Percentiles rank a stretch among this genome's conserved stretches.
These are phyloP conservation scores for Morella rubra DNA, from an alignment of 306 rosid species.

Conservation along the genomic window DNA sequence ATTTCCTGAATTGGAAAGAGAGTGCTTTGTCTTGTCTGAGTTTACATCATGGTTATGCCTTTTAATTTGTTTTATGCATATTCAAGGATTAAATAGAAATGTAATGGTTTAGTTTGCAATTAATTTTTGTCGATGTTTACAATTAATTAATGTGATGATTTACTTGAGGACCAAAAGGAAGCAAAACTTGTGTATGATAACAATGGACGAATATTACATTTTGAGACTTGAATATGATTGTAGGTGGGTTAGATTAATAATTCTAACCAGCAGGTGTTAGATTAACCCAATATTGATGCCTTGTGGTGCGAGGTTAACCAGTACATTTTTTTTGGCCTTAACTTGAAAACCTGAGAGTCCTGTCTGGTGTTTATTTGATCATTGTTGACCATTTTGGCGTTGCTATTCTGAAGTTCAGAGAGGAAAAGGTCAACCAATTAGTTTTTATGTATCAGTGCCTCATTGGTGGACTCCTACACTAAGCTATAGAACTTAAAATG, in stretches of 20 bases:
- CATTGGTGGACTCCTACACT: not conserved
- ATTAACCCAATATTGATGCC: not conserved
- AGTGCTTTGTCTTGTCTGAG: not conserved
- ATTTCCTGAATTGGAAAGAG: not conserved
- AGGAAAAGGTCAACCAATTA: not conserved
- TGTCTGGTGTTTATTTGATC: not conserved
- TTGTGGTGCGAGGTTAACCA: not conserved
- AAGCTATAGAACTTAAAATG: not conserved
- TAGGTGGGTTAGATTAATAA: not conserved
- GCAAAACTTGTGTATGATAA: not conserved
- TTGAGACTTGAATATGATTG: not conserved
- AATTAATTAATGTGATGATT: not conserved
- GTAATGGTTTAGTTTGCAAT: too few relatives aligned
- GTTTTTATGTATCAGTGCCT: not conserved
- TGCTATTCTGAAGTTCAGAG: not conserved
- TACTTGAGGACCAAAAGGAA: not conserved
- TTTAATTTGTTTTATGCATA: not conserved
- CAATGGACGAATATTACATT: not conserved
- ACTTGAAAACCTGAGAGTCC: not conserved
- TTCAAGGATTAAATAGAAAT: not conserved
- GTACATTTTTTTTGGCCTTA: not conserved
- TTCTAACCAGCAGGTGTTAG: too few relatives aligned
- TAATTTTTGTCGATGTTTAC: too few relatives aligned
- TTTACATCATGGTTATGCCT: not conserved
- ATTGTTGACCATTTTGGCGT: not conserved